phyloP scores from a whole-genome alignment of 805 yeast species.

The Barnettozyma vustinii region DNA sequence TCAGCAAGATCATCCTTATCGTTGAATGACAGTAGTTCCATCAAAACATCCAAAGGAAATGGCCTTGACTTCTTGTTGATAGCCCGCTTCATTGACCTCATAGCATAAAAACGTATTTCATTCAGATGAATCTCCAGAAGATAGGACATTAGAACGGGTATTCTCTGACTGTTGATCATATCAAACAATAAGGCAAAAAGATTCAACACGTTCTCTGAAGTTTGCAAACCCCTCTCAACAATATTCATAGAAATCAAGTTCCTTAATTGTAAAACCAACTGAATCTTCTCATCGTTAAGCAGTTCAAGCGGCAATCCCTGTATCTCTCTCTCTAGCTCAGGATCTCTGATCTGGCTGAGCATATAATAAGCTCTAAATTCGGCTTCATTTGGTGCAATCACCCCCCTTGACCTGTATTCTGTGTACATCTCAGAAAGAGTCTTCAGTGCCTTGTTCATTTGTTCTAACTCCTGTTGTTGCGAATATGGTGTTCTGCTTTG shows the following conservation, averaged over 20 bases:
- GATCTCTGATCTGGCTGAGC: constrained; percentile 73
- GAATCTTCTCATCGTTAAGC: constrained; percentile 50
- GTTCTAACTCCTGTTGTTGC: constrained; percentile 93
- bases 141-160: constrained; percentile 68
- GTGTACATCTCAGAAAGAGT: constrained; percentile 83
- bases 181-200: constrained; percentile 60
- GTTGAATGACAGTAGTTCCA: constrained; percentile 61
- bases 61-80: constrained; percentile 70
- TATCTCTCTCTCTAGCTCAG: constrained; percentile 73
- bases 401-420: constrained; percentile 68
- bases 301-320: constrained; percentile 61
- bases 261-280: constrained; percentile 67
- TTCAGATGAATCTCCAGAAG: constrained; percentile 75
- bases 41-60: constrained; percentile 44
- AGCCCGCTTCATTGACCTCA: constrained; percentile 59
- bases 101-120: constrained; percentile 69
- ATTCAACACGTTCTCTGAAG: constrained; percentile 54
- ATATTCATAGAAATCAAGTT: constrained; percentile 55
- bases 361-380: constrained; percentile 89
- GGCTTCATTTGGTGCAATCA: constrained; percentile 75
- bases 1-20: constrained; percentile 42
- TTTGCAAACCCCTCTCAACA: constrained; percentile 47
- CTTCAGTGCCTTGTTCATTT: constrained; percentile 84
- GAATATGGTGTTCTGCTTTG: constrained; percentile 68
- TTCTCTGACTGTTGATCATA: constrained; percentile 39